Evolutionary conservation across 345 rosid species (phyloP).

Genomic region (Barbarea vulgaris): DNA sequence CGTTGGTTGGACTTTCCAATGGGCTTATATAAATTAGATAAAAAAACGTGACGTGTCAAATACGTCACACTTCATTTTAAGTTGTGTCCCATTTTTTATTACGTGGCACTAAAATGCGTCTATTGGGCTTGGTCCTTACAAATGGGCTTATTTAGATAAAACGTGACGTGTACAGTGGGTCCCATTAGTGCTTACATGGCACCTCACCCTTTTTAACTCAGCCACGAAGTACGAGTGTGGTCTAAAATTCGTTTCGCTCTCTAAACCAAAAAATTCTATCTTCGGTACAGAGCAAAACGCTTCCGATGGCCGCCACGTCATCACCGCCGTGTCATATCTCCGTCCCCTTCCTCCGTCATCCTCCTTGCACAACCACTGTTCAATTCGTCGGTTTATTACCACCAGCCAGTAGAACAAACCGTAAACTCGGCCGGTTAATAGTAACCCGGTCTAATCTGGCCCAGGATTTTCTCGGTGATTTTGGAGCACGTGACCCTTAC

Average conservation of each 20-base stretch:
- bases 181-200: neutral
- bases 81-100: neutral
- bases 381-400: constrained; percentile 20
- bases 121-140: neutral
- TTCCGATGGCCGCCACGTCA: constrained; percentile 48
- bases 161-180: constrained; percentile 3
- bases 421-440: constrained; percentile 24
- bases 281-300: constrained; percentile 16
- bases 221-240: constrained; percentile 12
- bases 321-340: constrained; percentile 38
- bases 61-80: neutral
- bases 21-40: neutral
- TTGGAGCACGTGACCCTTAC: constrained; percentile 41
- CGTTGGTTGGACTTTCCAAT: neutral
- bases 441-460: constrained; percentile 29
- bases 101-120: constrained; percentile 15
- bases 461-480: constrained; percentile 41
- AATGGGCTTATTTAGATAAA: neutral
- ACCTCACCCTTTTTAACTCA: constrained; percentile 5
- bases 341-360: constrained; percentile 30
- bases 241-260: constrained; percentile 9
- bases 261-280: constrained; percentile 11
- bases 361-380: constrained; percentile 30
- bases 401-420: neutral
- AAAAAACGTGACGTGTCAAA: neutral